Evolutionary conservation across 2,329 filamentous ascomycete genomes (phyloP), one percentile per base, ranked within the genome.

Genomic region (Talaromyces verruculosus): DNA sequence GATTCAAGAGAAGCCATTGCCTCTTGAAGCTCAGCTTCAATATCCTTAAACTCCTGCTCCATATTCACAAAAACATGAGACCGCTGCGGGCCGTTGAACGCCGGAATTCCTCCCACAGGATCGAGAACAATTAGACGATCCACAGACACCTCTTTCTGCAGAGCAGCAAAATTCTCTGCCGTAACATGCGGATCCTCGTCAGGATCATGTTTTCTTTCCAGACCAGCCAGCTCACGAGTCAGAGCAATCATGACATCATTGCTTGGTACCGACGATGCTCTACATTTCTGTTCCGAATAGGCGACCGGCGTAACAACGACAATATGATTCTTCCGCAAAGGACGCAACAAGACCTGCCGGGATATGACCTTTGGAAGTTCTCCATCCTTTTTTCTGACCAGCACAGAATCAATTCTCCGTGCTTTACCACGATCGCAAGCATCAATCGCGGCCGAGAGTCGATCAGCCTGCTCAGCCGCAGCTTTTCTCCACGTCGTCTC

Each of bases 91-190:
- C 85, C 76, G 75, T 84, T 79, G 71, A 84, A 75, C 67, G 91
- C 83, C 0, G 95, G 95, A 55, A 93, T 92, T 0, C 93, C 94
- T 2, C 95, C 95, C 0, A 93, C 80, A 0, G 91, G 89, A 76
- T 99, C 95, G 6, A 99, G 84, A 33, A 99, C 82, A 68, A 99
- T 96, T 49, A 99, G 84, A 41, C 94, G 87, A 74, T 98, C 94
- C 5, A 99, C 80, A 0, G 86, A 85, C 0, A 89, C 85, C 67
- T 87, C 78, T 35, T 84, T 83, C 64, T 80, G 80, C 1, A 83
- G 75, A 59, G 74, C 74, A 63, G 72, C 71, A 58, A 80, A 75
- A 61, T 77, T 78, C 67, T 79, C 75, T 39, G 74, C 78, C 13
- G 75, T 78, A 51, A 74, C 70, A 51, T 72, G 69, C 4, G 80